These are phyloP conservation scores for Hypoxylon sp. DNA, from an alignment of 2,329 filamentous ascomycete genomes.

Conservation along the genomic window DNA sequence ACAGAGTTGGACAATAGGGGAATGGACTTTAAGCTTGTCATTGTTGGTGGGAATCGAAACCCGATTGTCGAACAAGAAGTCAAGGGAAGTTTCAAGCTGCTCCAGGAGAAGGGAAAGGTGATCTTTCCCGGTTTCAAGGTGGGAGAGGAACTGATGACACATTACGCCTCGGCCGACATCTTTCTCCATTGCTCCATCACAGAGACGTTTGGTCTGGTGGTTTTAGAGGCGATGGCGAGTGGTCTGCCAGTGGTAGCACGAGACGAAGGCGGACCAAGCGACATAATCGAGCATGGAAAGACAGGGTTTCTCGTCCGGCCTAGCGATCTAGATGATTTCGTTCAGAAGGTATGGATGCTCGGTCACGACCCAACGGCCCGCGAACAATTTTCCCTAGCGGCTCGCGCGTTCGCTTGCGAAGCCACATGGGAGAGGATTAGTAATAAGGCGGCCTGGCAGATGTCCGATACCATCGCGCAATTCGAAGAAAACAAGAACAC, in stretches of 20 bases:
- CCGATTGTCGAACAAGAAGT: slow-evolving; percentile 73
- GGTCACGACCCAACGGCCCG: slow-evolving; percentile 63
- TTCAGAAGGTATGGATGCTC: slow-evolving; percentile 66
- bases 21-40: slow-evolving; percentile 74
- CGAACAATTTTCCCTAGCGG: slow-evolving; percentile 61
- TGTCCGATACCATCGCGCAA: slow-evolving; percentile 68
- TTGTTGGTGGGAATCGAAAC: slow-evolving; percentile 79
- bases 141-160: slow-evolving; percentile 72
- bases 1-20: slow-evolving; percentile 68
- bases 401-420: slow-evolving; percentile 71
- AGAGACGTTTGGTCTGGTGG: slow-evolving; percentile 80
- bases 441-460: slow-evolving; percentile 76
- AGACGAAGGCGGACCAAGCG: slow-evolving; percentile 78
- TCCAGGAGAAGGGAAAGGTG: slow-evolving; percentile 67
- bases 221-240: slow-evolving; percentile 79
- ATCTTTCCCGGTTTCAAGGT: slow-evolving; percentile 77
- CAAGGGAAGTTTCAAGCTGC: slow-evolving; percentile 69
- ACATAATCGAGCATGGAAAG: slow-evolving; percentile 72
- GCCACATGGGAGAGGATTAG: slow-evolving; percentile 81
- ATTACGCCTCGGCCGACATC: slow-evolving; percentile 77
- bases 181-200: slow-evolving; percentile 80
- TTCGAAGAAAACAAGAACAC: slow-evolving; percentile 55
- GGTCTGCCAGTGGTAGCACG: slow-evolving; percentile 78
- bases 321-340: slow-evolving; percentile 71
- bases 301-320: slow-evolving; percentile 75